Conservation (phyloP, 2,329 filamentous ascomycete species). For the Clonostachys rosea region DNA sequence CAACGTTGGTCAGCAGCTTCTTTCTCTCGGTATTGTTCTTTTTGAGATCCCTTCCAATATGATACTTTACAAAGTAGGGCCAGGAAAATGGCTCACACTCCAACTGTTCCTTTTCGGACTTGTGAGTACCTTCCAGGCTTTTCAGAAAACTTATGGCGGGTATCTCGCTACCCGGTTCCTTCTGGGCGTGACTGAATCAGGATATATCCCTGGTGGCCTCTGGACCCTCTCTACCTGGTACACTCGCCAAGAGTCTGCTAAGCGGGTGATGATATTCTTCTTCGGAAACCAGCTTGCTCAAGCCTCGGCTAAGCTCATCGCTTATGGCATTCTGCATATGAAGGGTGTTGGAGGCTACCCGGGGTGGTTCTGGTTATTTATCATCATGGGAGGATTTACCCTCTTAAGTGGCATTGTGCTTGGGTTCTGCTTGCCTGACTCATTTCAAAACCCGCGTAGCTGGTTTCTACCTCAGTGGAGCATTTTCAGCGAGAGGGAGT, state of each 20-base stretch:
- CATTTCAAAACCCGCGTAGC: constrained; percentile 33
- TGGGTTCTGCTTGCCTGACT: constrained; percentile 37
- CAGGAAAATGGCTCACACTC: constrained; percentile 45
- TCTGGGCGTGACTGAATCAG: constrained; percentile 47
- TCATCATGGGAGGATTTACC: constrained; percentile 48
- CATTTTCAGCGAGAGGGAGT: constrained; percentile 30
- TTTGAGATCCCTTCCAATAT: constrained; percentile 24
- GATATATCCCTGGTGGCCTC: constrained; percentile 47
- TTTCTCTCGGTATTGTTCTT: constrained; percentile 43
- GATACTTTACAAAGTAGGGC: constrained; percentile 10
- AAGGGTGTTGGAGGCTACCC: constrained; percentile 36
- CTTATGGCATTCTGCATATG: constrained; percentile 44
- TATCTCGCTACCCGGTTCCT: constrained; percentile 46
- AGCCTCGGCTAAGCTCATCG: constrained; percentile 27
- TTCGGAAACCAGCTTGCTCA: constrained; percentile 48
- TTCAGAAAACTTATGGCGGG: constrained; percentile 36
- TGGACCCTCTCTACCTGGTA: constrained; percentile 53
- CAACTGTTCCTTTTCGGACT: constrained; percentile 49
- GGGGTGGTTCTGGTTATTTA: constrained; percentile 56
- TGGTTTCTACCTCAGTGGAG: constrained; percentile 27
- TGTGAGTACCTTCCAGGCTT: constrained; percentile 50
- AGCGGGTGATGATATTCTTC: constrained; percentile 49
- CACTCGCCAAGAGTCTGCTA: constrained; percentile 43
- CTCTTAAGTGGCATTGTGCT: constrained; percentile 33
- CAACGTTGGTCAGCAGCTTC: constrained; percentile 38